A percentile compares a stretch with the other conserved stretches of the same genome.
Conservation (phyloP, 257 asterid species). For the Ilex aquifolium region DNA sequence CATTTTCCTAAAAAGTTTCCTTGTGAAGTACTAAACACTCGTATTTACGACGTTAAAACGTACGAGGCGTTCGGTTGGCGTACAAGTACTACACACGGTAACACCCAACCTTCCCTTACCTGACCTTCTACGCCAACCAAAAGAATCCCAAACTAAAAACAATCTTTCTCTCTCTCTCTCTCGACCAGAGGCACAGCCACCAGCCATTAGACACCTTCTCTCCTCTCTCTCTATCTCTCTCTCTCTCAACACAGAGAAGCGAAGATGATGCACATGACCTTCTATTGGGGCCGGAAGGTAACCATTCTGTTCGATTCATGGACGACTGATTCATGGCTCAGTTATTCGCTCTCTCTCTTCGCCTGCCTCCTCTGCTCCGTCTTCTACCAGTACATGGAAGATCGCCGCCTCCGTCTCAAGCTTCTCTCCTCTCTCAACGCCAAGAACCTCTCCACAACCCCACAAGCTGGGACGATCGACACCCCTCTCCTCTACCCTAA, state of each 20-base stretch:
- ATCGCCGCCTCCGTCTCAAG: constrained; percentile 65
- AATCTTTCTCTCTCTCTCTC: no score
- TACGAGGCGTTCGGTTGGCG: no score
- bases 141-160: no score
- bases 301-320: constrained; percentile 88
- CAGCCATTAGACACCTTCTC: no score
- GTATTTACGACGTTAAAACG: no score
- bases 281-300: constrained; percentile 79
- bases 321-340: constrained; percentile 71
- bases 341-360: constrained; percentile 56
- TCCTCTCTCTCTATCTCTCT: no score
- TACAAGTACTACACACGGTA: no score
- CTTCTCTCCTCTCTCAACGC: constrained; percentile 20
- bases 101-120: no score
- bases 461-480: constrained; percentile 4
- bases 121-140: no score
- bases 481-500: constrained; percentile 42
- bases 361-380: constrained; percentile 50
- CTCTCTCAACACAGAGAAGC: neutral
- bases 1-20: no score
- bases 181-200: no score
- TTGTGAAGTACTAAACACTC: no score
- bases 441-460: constrained; percentile 2
- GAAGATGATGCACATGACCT: constrained; percentile 98
- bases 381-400: constrained; percentile 85